A percentile compares a stretch with the other conserved stretches of the same genome.
These are phyloP conservation scores for Wickerhamomyces alni DNA, from an alignment of 805 yeast genomes.

Conservation along the genomic window DNA sequence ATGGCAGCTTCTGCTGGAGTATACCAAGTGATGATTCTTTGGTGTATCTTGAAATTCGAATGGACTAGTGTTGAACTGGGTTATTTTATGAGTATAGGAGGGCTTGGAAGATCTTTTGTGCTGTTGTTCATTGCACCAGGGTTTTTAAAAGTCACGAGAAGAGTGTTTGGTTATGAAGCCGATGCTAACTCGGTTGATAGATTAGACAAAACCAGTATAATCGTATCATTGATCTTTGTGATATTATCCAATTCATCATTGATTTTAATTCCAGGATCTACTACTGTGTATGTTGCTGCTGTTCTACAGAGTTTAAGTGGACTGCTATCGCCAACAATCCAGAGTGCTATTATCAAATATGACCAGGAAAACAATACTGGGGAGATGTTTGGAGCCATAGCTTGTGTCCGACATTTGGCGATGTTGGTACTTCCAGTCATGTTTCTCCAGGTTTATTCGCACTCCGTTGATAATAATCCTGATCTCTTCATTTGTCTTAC, in stretches of 20 bases:
- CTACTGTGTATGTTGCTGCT: constrained; percentile 8
- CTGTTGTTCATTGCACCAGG: constrained; percentile 12
- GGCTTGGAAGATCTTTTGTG: constrained; percentile 19
- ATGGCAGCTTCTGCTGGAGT: constrained; percentile 21
- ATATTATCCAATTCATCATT: too few relatives aligned
- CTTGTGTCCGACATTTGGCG: constrained; percentile 14
- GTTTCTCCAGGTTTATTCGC: constrained; percentile 14
- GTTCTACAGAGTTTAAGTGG: constrained; percentile 15
- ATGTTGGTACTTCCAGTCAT: constrained; percentile 13
- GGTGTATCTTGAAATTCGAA: constrained; percentile 13
- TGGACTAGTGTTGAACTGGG: constrained; percentile 23
- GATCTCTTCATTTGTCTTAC: too few relatives aligned
- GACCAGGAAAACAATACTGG: constrained; percentile 14
- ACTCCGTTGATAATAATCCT: constrained; percentile 9
- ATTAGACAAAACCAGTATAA: too few relatives aligned
- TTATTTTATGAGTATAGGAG: constrained; percentile 19
- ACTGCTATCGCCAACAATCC: constrained; percentile 17
- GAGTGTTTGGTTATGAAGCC: background rate
- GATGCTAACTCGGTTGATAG: too few relatives aligned
- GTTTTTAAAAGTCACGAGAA: constrained; percentile 1
- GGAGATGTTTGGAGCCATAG: constrained; percentile 21
- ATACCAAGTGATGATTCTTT: constrained; percentile 13
- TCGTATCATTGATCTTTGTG: too few relatives aligned
- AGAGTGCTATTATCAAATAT: constrained; percentile 13
- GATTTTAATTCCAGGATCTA: background rate